phyloP scores from a whole-genome alignment of 169 alveolate species.

The Cytauxzoon felis region DNA sequence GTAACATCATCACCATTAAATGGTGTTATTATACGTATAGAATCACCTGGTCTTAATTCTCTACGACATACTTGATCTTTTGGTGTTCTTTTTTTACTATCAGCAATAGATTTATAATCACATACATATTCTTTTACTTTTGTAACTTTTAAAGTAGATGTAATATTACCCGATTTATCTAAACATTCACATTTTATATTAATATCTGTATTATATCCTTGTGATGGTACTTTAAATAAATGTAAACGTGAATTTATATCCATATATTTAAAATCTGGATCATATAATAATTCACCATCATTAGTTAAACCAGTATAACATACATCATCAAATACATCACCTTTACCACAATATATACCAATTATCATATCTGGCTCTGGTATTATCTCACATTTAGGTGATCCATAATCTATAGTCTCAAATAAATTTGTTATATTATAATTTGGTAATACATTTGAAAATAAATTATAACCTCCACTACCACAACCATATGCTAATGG shows the following conservation, averaged over 20 bases:
- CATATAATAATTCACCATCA: not conserved
- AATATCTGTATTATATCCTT: slow-evolving; percentile 4
- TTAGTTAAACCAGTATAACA: slow-evolving; percentile 1
- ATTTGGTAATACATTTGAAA: slow-evolving; percentile 4
- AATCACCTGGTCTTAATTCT: slow-evolving; percentile 8
- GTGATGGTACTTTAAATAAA: slow-evolving; percentile 19
- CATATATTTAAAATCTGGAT: not conserved
- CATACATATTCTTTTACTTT: not conserved
- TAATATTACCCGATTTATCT: not conserved
- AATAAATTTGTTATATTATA: not conserved
- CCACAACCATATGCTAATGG: slow-evolving; percentile 63
- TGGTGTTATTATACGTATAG: not conserved
- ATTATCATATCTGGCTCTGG: slow-evolving; percentile 59
- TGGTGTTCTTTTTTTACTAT: not conserved
- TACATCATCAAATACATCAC: slow-evolving; percentile 21
- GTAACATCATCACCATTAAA: not conserved
- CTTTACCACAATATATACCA: slow-evolving; percentile 52
- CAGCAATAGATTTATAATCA: slow-evolving; percentile 3
- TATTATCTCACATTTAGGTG: not conserved
- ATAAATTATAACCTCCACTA: slow-evolving; percentile 19
- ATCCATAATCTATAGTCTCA: too few relatives aligned
- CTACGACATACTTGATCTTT: not conserved
- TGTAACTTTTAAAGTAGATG: not conserved
- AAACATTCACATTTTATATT: slow-evolving; percentile 15
- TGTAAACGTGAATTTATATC: not conserved